Conservation (phyloP, 805 yeast genomes). For the Peterozyma xylosa region DNA sequence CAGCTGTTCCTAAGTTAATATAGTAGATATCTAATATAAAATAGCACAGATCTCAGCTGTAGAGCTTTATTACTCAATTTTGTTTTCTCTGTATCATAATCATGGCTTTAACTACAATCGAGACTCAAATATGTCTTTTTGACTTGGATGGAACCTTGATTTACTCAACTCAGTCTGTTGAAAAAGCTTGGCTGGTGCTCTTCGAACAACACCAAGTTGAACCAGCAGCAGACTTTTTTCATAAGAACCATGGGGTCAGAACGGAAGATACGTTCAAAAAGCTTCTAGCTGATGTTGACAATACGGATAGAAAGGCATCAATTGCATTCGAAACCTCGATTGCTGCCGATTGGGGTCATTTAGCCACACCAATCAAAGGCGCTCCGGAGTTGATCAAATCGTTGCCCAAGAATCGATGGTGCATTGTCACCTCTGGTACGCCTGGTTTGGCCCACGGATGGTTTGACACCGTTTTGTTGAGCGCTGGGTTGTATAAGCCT, state of each 20-base stretch:
- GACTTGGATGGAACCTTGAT: conserved; percentile 88
- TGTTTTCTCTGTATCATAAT: not conserved
- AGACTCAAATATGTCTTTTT: conserved; percentile 35
- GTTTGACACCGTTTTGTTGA: conserved; percentile 57
- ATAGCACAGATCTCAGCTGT: too few species aligned
- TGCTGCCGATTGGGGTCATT: conserved; percentile 64
- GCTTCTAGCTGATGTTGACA: conserved; percentile 71
- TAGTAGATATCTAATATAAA: too few species aligned
- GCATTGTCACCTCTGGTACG: conserved; percentile 83
- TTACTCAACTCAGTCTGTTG: conserved; percentile 76
- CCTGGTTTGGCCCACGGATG: conserved; percentile 70
- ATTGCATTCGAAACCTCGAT: conserved; percentile 53
- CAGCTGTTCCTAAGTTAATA: too few species aligned
- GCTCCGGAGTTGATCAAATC: conserved; percentile 54
- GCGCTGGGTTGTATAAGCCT: conserved; percentile 41
- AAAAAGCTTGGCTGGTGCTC: conserved; percentile 74
- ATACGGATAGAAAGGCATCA: conserved; percentile 49
- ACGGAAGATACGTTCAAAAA: conserved; percentile 70
- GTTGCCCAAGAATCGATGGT: conserved; percentile 64
- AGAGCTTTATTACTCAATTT: too few species aligned
- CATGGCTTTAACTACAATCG: conserved; percentile 9
- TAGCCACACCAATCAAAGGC: conserved; percentile 72
- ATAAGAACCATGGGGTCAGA: conserved; percentile 77
- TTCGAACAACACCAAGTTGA: conserved; percentile 60
- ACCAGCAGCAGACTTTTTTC: conserved; percentile 56